phyloP scores from a whole-genome alignment of 2,329 filamentous ascomycete genomes.

The Didymellaceae sp. region DNA sequence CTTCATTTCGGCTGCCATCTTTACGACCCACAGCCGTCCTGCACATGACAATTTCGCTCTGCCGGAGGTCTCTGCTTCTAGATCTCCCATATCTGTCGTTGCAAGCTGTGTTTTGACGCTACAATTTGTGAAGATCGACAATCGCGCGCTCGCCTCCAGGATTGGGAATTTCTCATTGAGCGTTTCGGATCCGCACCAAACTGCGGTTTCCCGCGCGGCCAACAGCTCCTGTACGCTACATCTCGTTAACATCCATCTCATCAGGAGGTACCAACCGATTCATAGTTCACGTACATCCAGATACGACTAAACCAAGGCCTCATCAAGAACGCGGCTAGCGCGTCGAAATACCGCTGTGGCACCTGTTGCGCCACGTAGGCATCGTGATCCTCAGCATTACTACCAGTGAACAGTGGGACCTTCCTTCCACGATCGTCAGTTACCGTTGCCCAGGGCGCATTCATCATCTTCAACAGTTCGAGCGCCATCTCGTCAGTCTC shows the following conservation, averaged over 20 bases:
- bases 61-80: background rate
- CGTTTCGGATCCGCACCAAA: constrained; percentile 1
- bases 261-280: background rate
- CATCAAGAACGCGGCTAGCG: constrained; percentile 6
- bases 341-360: background rate
- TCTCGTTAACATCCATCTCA: background rate
- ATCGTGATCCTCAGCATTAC: background rate
- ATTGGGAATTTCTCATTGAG: constrained; percentile 1
- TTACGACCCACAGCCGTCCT: background rate
- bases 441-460: constrained; percentile 6
- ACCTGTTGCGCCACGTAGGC: background rate
- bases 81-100: background rate
- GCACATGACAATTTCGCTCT: background rate
- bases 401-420: background rate
- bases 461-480: background rate
- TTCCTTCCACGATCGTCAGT: background rate
- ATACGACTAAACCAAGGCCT: constrained; percentile 15
- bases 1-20: background rate
- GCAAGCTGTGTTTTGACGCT: background rate
- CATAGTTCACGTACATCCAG: constrained; percentile 4
- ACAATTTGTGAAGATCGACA: background rate
- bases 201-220: background rate
- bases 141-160: background rate
- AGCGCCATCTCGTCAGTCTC: background rate
- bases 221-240: constrained; percentile 2